A percentile compares a stretch with the other conserved stretches of the same genome.
phyloP scores from a whole-genome alignment of 2,329 filamentous ascomycete genomes.

The Capronia americana region DNA sequence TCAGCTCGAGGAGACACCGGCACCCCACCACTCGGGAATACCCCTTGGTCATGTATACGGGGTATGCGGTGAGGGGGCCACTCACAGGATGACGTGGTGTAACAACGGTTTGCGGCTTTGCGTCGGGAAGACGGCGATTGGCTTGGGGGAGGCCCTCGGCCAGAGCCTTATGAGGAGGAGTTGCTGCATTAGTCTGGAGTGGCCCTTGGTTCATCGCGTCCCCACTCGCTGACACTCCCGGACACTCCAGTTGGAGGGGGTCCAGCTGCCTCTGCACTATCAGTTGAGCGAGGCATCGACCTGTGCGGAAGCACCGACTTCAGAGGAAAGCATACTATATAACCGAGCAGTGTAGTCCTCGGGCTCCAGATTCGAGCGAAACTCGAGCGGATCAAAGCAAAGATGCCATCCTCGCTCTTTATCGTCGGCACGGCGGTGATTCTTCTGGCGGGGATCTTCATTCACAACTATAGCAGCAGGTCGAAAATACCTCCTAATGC shows the following conservation, averaged over 20 bases:
- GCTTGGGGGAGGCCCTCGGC: background rate
- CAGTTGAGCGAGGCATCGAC: background rate
- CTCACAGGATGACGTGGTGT: background rate
- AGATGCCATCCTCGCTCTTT: slow-evolving; percentile 17
- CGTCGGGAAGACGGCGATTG: background rate
- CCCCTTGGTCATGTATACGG: background rate
- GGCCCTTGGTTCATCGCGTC: background rate
- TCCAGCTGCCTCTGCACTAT: background rate
- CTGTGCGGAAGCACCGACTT: background rate
- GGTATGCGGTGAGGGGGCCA: background rate
- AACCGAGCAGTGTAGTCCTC: background rate
- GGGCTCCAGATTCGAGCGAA: background rate
- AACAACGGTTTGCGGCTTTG: background rate
- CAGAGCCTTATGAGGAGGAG: slow-evolving; percentile 2
- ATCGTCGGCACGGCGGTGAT: slow-evolving; percentile 1
- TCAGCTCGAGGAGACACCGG: background rate
- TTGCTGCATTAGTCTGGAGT: background rate
- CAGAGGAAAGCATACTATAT: background rate
- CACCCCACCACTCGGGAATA: background rate
- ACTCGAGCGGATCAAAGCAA: background rate
- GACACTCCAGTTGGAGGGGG: background rate
- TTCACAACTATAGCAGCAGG: slow-evolving; percentile 10
- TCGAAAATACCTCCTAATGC: slow-evolving; percentile 14
- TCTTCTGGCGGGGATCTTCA: slow-evolving; percentile 14
- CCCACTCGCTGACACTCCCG: background rate